Evolutionary conservation across 768 basidiomycete species (phyloP), one percentile per base, ranked within the genome.

Genomic region (Russula olivacea): DNA sequence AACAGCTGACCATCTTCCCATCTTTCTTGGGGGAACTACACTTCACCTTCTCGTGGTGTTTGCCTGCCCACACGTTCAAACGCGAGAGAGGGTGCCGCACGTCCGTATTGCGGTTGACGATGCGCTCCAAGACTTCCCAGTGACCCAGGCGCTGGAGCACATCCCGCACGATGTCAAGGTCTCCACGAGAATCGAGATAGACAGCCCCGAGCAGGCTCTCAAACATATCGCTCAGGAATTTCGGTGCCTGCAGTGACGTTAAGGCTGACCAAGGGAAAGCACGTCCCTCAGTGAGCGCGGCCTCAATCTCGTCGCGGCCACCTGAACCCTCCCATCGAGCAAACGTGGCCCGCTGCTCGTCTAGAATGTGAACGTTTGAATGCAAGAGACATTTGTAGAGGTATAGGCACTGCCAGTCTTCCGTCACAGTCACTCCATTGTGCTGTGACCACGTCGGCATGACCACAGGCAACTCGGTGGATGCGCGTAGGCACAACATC

Each of bases 171-270:
- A 73, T 76, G 30, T 80, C 78, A 25, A 88, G 73, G 65, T 81
- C 71, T 4, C 88, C 89, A 0, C 66, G 68, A 0, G 85, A 82
- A 70, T 91, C 89, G 34, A 91, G 78, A 69, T 80, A 90, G n/a
- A 86, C 82, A 0, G 88, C 89, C 11, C 89, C 89, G 38, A 91
- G 77, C 36, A 89, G 66, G 68, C 86, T 87, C 74, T 91, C 89
- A 25, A 91, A 72, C 73, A 91, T 87, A 73, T 91, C 89, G 69
- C 88, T 88, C 69, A 90, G 77, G 70, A 90, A 82, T 68, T 90
- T 91, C 3, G 88, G 85, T 0, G 89, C 85, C 71, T 91, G 89
- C 28, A 91, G 75, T 19, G 82, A 80, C 19, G 85, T 85, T 52
- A 91, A 76, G 12, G 83, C 79, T 1, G 86, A 86, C 89, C 89